These are phyloP conservation scores for Chamaenerion angustifolium DNA, from an alignment of 345 rosid species.

Conservation along the genomic window DNA sequence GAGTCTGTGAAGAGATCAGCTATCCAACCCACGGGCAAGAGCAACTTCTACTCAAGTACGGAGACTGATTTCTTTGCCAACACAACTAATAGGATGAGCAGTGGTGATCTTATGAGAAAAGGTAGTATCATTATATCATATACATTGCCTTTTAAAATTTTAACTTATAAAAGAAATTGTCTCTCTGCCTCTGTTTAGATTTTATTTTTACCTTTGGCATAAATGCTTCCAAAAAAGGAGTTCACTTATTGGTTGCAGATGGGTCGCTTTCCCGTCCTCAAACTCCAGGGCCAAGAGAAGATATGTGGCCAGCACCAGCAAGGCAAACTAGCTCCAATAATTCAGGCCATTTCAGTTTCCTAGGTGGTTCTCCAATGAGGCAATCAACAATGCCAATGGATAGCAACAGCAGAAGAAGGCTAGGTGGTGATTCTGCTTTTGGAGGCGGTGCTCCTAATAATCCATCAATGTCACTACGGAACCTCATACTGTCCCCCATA, in stretches of 20 bases:
- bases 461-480: slow-evolving; percentile 65
- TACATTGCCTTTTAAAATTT: neutral
- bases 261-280: slow-evolving; percentile 66
- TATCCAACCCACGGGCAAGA: slow-evolving; percentile 56
- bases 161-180: neutral
- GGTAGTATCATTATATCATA: slow-evolving; percentile 32
- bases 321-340: slow-evolving; percentile 55
- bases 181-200: neutral
- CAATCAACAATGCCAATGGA: slow-evolving; percentile 39
- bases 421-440: slow-evolving; percentile 29
- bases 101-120: slow-evolving; percentile 46
- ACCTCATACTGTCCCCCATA: slow-evolving; percentile 84
- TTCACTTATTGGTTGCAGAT: slow-evolving; percentile 82
- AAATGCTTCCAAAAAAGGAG: slow-evolving; percentile 35
- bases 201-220: slow-evolving; percentile 12
- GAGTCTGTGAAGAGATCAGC: slow-evolving; percentile 71
- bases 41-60: slow-evolving; percentile 50
- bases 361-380: slow-evolving; percentile 46
- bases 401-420: slow-evolving; percentile 38
- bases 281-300: slow-evolving; percentile 94
- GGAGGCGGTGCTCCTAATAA: slow-evolving; percentile 33
- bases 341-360: slow-evolving; percentile 62
- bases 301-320: slow-evolving; percentile 76
- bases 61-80: slow-evolving; percentile 65
- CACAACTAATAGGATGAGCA: slow-evolving; percentile 47